These are phyloP conservation scores for Coniella vitis DNA, from an alignment of 2,329 filamentous ascomycete genomes.

Conservation along the genomic window DNA sequence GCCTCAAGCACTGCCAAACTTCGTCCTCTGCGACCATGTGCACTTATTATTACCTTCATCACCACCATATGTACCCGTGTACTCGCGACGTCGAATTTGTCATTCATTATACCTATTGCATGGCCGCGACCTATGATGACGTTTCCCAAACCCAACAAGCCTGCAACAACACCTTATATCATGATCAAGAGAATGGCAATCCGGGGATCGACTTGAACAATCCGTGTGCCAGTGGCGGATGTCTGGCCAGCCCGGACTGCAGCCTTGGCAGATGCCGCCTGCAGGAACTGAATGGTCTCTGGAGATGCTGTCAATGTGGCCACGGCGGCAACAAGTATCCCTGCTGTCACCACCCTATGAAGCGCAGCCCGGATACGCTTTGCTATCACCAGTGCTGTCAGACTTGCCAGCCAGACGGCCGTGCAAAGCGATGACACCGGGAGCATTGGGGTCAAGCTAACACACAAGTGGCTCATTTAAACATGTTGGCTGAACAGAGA, in stretches of 20 bases:
- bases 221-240: constrained; percentile 39
- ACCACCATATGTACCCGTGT: constrained; percentile 42
- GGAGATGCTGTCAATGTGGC: constrained; percentile 44
- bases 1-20: no score
- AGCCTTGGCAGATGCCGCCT: constrained; percentile 41
- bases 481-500: no score
- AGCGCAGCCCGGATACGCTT: constrained; percentile 40
- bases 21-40: constrained; percentile 34
- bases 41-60: constrained; percentile 42
- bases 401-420: constrained; percentile 31
- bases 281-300: constrained; percentile 39
- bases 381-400: constrained; percentile 47
- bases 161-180: constrained; percentile 26
- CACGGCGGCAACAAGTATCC: constrained; percentile 38
- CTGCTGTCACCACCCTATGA: constrained; percentile 40
- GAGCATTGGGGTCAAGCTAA: no score
- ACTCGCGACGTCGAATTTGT: constrained; percentile 32
- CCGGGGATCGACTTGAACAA: constrained; percentile 29
- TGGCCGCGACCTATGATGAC: constrained; percentile 26
- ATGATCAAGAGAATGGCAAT: constrained; percentile 22
- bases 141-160: constrained; percentile 20
- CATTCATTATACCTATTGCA: constrained; percentile 39
- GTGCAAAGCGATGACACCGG: no score
- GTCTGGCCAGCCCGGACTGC: constrained; percentile 39
- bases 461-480: no score